Evolutionary conservation across 75 land plant species (phyloP).

Genomic region (Sequoia sempervirens): DNA sequence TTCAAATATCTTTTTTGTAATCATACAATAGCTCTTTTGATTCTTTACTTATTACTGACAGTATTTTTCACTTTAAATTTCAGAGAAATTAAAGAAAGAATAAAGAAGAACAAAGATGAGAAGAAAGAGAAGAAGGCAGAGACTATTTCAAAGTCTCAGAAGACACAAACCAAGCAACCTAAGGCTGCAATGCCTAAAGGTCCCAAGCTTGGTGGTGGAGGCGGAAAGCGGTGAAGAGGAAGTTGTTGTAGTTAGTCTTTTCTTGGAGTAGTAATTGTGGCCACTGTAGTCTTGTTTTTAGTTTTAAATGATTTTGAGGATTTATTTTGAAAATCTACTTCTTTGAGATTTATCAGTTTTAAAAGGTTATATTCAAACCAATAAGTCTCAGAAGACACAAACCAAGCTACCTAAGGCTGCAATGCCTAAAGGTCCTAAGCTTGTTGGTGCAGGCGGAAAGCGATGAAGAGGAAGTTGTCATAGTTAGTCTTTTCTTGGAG

Average conservation of each 20-base stretch:
- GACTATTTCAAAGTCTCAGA: constrained; percentile 43
- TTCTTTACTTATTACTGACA: background rate
- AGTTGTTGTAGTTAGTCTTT: background rate
- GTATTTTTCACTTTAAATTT: background rate
- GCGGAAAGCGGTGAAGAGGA: constrained; percentile 41
- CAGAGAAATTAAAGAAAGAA: constrained; percentile 82
- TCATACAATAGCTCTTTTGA: no score
- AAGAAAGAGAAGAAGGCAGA: constrained; percentile 85
- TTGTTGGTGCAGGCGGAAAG: no score
- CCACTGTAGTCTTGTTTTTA: background rate
- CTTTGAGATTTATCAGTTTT: background rate
- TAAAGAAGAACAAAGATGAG: constrained; percentile 80
- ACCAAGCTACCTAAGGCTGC: no score
- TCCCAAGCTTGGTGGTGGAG: constrained; percentile 48
- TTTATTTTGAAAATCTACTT: background rate
- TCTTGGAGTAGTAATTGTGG: background rate
- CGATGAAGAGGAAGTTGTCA: no score
- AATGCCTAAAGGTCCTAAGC: no score
- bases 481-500: no score
- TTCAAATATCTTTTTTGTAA: no score
- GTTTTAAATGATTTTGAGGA: background rate
- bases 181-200: constrained; percentile 35
- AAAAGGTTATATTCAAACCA: no score
- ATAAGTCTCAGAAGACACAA: no score
- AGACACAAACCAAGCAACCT: constrained; percentile 26